Evolutionary conservation across 306 rosid species (phyloP).

Genomic region (Dalbergia cochinchinensis): DNA sequence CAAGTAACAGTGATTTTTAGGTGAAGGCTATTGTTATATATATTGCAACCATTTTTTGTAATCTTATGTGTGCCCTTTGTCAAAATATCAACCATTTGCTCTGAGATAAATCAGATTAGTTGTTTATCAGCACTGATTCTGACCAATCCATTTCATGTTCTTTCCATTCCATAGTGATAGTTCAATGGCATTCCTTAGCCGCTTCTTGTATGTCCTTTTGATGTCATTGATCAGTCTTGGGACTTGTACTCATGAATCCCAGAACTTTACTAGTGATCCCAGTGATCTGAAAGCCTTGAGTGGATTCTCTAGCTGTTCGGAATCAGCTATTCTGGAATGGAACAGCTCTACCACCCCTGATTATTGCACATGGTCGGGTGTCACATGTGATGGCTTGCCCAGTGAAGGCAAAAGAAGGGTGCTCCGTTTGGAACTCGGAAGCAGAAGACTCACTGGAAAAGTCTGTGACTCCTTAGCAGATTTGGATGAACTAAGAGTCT

Average conservation of each 20-base stretch:
- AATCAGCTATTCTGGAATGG: slow-evolving; percentile 34
- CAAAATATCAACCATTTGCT: neutral
- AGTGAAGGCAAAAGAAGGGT: slow-evolving; percentile 9
- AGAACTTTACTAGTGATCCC: slow-evolving; percentile 25
- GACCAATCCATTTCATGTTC: too few relatives aligned
- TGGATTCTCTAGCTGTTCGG: slow-evolving; percentile 44
- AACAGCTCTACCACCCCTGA: neutral
- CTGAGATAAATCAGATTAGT: slow-evolving; percentile 1
- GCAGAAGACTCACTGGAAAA: slow-evolving; percentile 35
- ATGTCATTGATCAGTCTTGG: slow-evolving; percentile 9
- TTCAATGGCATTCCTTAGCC: neutral
- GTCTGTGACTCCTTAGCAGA: slow-evolving; percentile 38
- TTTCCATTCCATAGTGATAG: neutral
- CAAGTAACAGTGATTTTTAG: too few relatives aligned
- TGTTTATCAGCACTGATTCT: neutral
- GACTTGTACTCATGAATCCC: slow-evolving; percentile 6
- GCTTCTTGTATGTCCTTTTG: neutral
- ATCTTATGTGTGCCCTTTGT: neutral
- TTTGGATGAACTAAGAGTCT: slow-evolving; percentile 44
- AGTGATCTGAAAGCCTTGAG: slow-evolving; percentile 45
- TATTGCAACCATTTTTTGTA: neutral
- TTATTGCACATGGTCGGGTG: slow-evolving; percentile 49
- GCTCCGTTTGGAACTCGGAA: slow-evolving; percentile 41
- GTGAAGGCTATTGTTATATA: too few relatives aligned
- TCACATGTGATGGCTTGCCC: slow-evolving; percentile 32